These are phyloP conservation scores for Fusarium euwallaceae DNA, from an alignment of 2,329 filamentous ascomycete species.

Conservation along the genomic window DNA sequence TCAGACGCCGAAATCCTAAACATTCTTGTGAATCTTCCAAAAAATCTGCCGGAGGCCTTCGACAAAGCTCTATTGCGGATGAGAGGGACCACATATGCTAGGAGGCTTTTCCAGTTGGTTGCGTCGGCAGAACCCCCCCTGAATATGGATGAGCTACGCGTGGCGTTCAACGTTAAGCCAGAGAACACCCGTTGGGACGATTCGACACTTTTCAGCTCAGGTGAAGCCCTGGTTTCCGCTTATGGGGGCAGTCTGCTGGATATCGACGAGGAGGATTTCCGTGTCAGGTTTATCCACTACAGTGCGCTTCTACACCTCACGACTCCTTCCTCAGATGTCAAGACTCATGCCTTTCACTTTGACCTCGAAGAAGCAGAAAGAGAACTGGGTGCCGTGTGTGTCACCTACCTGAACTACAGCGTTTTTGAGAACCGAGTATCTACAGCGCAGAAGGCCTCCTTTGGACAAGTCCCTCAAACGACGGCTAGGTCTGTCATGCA, in stretches of 20 bases:
- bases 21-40: background rate
- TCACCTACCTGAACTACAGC: background rate
- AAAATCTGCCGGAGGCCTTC: background rate
- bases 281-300: background rate
- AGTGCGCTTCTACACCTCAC: background rate
- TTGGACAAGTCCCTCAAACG: background rate
- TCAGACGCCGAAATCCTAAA: background rate
- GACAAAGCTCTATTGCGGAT: background rate
- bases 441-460: background rate
- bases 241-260: background rate
- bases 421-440: background rate
- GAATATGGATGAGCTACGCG: background rate
- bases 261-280: background rate
- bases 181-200: background rate
- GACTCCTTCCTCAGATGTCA: fast-evolving
- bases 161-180: background rate
- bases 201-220: background rate
- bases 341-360: background rate
- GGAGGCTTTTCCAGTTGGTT: background rate
- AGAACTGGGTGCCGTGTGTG: background rate
- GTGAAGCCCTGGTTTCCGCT: fast-evolving
- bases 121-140: background rate
- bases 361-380: background rate
- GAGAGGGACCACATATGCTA: background rate
- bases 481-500: background rate